Percentiles rank a stretch among this genome's conserved stretches.
phyloP scores from a whole-genome alignment of 257 asterid species.

The Solanum appendiculatum region DNA sequence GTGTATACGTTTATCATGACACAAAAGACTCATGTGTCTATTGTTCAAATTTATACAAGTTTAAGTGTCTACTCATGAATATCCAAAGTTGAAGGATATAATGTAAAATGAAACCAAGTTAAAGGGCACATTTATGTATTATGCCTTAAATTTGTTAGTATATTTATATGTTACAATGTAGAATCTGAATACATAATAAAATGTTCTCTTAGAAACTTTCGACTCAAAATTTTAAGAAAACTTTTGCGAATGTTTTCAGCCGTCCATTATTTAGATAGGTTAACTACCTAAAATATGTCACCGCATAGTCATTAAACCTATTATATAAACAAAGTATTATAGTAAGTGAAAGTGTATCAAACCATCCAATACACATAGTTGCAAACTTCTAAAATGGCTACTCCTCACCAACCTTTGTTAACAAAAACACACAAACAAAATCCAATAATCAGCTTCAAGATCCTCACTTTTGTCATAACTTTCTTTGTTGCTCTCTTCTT shows the following conservation, averaged over 20 bases:
- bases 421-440: not conserved
- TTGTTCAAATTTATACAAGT: no score
- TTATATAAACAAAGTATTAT: not conserved
- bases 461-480: slow-evolving; percentile 12
- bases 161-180: no score
- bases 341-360: not conserved
- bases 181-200: no score
- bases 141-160: no score
- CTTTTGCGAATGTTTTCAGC: not conserved
- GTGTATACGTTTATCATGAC: no score
- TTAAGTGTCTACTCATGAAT: no score
- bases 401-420: slow-evolving; percentile 24
- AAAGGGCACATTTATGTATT: no score
- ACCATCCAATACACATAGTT: not conserved
- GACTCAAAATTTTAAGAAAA: not conserved
- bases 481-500: slow-evolving; percentile 3
- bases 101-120: no score
- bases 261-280: not conserved
- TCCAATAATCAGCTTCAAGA: slow-evolving; percentile 9
- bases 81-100: no score
- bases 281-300: not conserved
- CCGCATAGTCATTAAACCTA: not conserved
- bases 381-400: slow-evolving; percentile 8
- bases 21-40: no score
- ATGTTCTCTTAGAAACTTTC: not conserved